Evolutionary conservation across 352 stramenopile genomes (phyloP), one percentile per base, ranked within the genome.

Genomic region (Pythium folliculosum): DNA sequence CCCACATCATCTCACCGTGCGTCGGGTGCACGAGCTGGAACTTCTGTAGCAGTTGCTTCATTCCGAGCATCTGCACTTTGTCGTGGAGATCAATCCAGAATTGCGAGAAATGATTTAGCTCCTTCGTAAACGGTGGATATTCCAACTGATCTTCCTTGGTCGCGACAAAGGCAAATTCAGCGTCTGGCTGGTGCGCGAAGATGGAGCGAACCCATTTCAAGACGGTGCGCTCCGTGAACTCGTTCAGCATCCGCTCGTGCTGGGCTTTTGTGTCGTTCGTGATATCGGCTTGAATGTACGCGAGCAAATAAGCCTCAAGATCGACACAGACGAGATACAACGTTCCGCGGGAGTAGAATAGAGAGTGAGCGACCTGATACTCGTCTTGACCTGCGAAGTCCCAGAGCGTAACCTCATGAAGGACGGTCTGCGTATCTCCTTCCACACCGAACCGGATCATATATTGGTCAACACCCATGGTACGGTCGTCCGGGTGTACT

Each of bases 21-120:
- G 57, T 52, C 21, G 62, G 51, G 19, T 67, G 30, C 1, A 30
- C 65, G 17, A 71, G 16, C 3, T 60, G 43, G 35, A 71, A 71
- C 17, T 38, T 30, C 40, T 66, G 54, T 0, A 73, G 40, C 17
- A 74, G 51, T 45, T 56, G 27, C 43, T 77, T 77, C n/a, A 73
- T 44, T 14, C 40, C 52, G 14, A 71, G 57, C 22, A 67, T 43
- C 1, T 52, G 55, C 5, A 0, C 27, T 5, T 70, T 23, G 13
- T 43, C 47, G 13, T 67, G 3, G 9, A 64, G 0, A 13, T 57
- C 5, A 1, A 0, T 16, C 58, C 58, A 64, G n/a, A 48, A 67
- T 9, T 38, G 23, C n/a, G n/a, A n/a, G n/a, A n/a, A n/a, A n/a
- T n/a, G 13, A 56, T 12, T 23, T 6, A 27, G 25, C 19, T 32